Evolutionary conservation across 2,329 filamentous ascomycete genomes (phyloP), one percentile per base, ranked within the genome.

Genomic region (Talaromyces verruculosus): DNA sequence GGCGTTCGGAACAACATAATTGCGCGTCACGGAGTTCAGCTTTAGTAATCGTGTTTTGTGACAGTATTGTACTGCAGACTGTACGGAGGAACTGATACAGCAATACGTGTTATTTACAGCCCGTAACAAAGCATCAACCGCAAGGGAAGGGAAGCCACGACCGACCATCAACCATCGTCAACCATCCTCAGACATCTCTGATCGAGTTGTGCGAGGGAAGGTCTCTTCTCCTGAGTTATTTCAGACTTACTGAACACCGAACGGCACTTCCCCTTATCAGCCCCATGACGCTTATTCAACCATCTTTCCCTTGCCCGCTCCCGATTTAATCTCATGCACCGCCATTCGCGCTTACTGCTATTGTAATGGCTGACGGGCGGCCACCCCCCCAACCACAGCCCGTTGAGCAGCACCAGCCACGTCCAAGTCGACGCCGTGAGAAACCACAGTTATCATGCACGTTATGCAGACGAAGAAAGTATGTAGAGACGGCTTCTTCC

Each of bases 401-500:
- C 19, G 2, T 7, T 43, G 58, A 49, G 7, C 60, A 62, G 47
- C 17, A 45, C 19, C 60, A 39, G 30, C 61, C 61, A 39, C 47
- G 25, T 11, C 37, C 61, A 11, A 63, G 51, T 57, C 33, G 61
- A 39, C 61, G 61, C 4, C 47, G 61, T 17, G 49, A 63, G 8
- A 63, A 63, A 63, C 47, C 51, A 8, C 61, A 63, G 5, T 39
- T 63, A 15, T 63, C 61, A 17, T 63, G 61, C 25, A 57, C 47
- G 25, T n/a, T 57, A 13, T 63, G 61, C 37, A 57, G 61, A 57
- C 47, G 51, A 41, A 41, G 61, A 63, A 63, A 63, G 61, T 63
- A 57, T 57, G 60, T 45, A 45, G 33, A 51, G 6, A 49, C 15
- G 15, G 6, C 13, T 30, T 28, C n/a, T 5, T 28, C 1, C 33